Conservation (phyloP, 169 alveolate species). For the Neospora caninum region DNA sequence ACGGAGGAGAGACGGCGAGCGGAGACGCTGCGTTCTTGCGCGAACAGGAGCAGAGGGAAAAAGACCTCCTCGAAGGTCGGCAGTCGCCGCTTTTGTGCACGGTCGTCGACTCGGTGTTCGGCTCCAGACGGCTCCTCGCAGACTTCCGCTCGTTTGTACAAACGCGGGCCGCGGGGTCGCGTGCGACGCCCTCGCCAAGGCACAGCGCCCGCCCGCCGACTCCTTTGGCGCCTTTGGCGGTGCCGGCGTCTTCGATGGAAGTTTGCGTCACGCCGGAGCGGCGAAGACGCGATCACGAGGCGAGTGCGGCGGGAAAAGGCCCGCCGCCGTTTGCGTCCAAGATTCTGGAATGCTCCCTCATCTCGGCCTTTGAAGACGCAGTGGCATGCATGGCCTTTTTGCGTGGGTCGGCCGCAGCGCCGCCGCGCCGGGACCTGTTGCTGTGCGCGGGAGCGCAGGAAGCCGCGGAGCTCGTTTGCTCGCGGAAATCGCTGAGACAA, state of each 20-base stretch:
- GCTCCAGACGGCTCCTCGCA: neutral
- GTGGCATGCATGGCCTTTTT: neutral
- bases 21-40: neutral
- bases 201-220: no score
- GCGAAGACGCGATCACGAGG: neutral
- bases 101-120: slow-evolving; percentile 20
- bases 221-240: no score
- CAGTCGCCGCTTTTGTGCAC: neutral
- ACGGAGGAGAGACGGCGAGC: neutral
- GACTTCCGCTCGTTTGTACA: slow-evolving; percentile 8
- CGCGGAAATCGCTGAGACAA: neutral
- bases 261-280: neutral
- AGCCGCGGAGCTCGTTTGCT: slow-evolving; percentile 54
- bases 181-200: neutral
- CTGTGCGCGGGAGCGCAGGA: slow-evolving; percentile 57
- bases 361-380: slow-evolving; percentile 10
- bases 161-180: neutral
- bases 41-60: neutral
- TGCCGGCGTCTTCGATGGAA: no score
- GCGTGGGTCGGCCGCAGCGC: neutral
- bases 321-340: neutral
- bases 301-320: slow-evolving; percentile 32
- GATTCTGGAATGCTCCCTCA: neutral
- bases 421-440: slow-evolving; percentile 57
- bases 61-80: neutral